A percentile compares a stretch with the other conserved stretches of the same genome.
phyloP scores from a whole-genome alignment of 805 yeast species.

The Metschnikowia aberdeeniae region DNA sequence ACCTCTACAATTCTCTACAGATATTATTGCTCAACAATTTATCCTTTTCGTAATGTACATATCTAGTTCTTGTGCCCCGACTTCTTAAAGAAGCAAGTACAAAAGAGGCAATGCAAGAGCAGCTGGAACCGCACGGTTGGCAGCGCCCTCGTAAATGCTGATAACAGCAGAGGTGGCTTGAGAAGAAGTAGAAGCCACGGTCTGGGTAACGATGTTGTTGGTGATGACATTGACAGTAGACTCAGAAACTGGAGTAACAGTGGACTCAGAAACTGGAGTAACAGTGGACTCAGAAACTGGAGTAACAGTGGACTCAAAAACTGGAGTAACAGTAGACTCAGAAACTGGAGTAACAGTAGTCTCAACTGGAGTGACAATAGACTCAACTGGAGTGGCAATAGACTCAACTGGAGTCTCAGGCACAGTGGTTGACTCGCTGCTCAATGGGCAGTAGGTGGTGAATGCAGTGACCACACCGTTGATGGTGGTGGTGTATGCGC shows the following conservation, averaged over 20 bases:
- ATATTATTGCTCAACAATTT: neutral
- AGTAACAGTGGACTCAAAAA: neutral
- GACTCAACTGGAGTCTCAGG: neutral
- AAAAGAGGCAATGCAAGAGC: slow-evolving; percentile 22
- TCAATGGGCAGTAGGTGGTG: slow-evolving; percentile 15
- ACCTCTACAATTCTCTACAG: no score
- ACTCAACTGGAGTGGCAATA: no score
- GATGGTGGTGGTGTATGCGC: slow-evolving; percentile 11
- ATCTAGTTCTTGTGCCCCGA: neutral
- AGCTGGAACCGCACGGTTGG: slow-evolving; percentile 23
- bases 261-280: neutral
- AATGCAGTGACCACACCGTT: slow-evolving; percentile 10
- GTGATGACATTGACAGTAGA: slow-evolving; percentile 40
- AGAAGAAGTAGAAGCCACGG: slow-evolving; percentile 14
- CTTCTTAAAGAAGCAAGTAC: slow-evolving; percentile 15
- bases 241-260: neutral
- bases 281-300: neutral
- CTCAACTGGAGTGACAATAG: slow-evolving; percentile 3
- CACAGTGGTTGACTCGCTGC: slow-evolving; percentile 6
- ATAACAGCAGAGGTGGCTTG: slow-evolving; percentile 6
- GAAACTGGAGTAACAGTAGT: neutral
- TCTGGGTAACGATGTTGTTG: slow-evolving; percentile 34
- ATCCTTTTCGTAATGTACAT: neutral
- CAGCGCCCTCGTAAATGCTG: slow-evolving; percentile 29
- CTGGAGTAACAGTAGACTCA: neutral